phyloP scores from a whole-genome alignment of 139 green algal species.

The Coelastrella sp. region DNA sequence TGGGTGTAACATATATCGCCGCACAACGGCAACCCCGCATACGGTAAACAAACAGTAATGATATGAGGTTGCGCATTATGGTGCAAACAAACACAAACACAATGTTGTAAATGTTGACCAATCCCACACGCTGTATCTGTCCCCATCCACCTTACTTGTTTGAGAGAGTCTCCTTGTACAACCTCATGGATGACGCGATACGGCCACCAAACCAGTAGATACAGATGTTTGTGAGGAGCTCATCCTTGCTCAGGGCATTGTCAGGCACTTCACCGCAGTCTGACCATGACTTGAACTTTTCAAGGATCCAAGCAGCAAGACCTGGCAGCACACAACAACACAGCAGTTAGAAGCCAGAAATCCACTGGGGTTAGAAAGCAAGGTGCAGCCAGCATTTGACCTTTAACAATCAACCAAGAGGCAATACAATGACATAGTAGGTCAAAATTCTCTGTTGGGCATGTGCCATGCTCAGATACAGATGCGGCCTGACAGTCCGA shows the following conservation, averaged over 20 bases:
- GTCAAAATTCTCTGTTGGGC: too few species aligned
- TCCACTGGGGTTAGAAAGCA: background rate
- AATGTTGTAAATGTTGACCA: too few species aligned
- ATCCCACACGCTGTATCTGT: too few species aligned
- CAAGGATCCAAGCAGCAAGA: conserved; percentile 43
- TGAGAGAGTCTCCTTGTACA: conserved; percentile 43
- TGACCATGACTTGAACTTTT: conserved; percentile 37
- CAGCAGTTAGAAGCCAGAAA: background rate
- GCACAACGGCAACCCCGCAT: too few species aligned
- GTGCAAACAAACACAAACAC: too few species aligned
- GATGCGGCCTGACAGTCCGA: too few species aligned
- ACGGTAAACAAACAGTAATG: too few species aligned
- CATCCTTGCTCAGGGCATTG: conserved; percentile 30
- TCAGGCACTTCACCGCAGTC: conserved; percentile 25
- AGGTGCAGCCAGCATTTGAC: background rate
- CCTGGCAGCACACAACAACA: background rate
- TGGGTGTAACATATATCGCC: too few species aligned
- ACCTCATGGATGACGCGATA: conserved; percentile 27
- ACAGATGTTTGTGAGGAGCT: conserved; percentile 46
- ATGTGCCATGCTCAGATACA: too few species aligned
- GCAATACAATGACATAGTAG: too few species aligned
- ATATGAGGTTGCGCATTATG: too few species aligned
- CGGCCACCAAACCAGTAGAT: conserved; percentile 50
- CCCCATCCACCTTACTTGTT: conserved; percentile 19
- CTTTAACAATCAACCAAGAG: too few species aligned